Evolutionary conservation across 352 stramenopile genomes (phyloP).

Genomic region (Phytophthora aleatoria): DNA sequence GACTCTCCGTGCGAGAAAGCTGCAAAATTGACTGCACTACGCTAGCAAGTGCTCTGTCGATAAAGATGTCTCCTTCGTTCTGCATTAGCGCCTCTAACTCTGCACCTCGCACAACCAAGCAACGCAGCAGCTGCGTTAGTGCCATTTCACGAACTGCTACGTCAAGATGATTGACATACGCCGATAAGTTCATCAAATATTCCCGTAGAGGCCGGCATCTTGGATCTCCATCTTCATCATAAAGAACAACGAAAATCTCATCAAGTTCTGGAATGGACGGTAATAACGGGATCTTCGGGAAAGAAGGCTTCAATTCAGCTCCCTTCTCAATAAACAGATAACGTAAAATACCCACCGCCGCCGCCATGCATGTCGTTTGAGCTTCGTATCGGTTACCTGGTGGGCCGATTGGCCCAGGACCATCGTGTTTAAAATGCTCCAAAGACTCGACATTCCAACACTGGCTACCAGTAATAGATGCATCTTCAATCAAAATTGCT

Average conservation of each 20-base stretch:
- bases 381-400: slow-evolving; percentile 13
- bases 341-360: slow-evolving; percentile 46
- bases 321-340: slow-evolving; percentile 82
- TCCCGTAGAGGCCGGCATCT: slow-evolving; percentile 45
- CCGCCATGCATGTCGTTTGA: slow-evolving; percentile 30
- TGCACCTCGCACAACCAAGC: slow-evolving; percentile 58
- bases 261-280: slow-evolving; percentile 71
- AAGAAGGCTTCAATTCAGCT: slow-evolving; percentile 59
- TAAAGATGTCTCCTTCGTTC: slow-evolving; percentile 68
- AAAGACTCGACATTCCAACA: slow-evolving; percentile 57
- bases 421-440: slow-evolving; percentile 16
- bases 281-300: slow-evolving; percentile 73
- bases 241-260: slow-evolving; percentile 58
- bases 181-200: slow-evolving; percentile 59
- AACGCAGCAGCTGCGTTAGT: slow-evolving; percentile 68
- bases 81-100: slow-evolving; percentile 76
- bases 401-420: slow-evolving; percentile 15
- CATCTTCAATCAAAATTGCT: slow-evolving; percentile 44
- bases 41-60: slow-evolving; percentile 61
- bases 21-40: slow-evolving; percentile 73
- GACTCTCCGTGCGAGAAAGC: slow-evolving; percentile 66
- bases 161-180: slow-evolving; percentile 83
- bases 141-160: slow-evolving; percentile 78
- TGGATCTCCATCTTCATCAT: slow-evolving; percentile 67
- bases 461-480: slow-evolving; percentile 23